Percentiles rank a stretch among this genome's conserved stretches.
Evolutionary conservation across 2,329 filamentous ascomycete species (phyloP).

Genomic region (Chrysoporthe puriensis): DNA sequence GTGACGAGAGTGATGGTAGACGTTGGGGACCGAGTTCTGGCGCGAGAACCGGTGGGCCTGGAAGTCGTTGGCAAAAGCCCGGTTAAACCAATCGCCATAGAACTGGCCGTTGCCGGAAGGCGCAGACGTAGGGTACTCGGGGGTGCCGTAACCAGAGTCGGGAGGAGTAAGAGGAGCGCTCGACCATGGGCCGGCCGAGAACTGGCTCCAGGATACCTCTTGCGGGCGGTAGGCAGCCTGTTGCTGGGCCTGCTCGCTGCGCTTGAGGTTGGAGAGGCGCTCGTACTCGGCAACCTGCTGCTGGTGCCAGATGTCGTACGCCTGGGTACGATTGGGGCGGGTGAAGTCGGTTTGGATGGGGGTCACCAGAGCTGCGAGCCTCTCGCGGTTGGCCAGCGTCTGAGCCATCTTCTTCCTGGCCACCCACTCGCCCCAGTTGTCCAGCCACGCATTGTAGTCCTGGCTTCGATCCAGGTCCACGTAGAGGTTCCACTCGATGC

Average conservation of each 20-base stretch:
- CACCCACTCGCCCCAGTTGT: conserved; percentile 63
- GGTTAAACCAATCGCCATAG: conserved; percentile 58
- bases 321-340: conserved; percentile 40
- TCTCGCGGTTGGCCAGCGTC: conserved; percentile 53
- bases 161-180: conserved; percentile 57
- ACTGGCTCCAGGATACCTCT: conserved; percentile 50
- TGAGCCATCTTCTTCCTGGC: conserved; percentile 58
- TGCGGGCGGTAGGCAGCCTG: conserved; percentile 45
- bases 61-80: conserved; percentile 39
- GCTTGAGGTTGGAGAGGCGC: conserved; percentile 47
- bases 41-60: conserved; percentile 43
- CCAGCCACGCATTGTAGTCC: conserved; percentile 67
- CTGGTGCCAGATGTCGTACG: conserved; percentile 52
- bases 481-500: conserved; percentile 83
- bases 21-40: conserved; percentile 39
- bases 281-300: conserved; percentile 61
- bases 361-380: conserved; percentile 52
- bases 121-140: conserved; percentile 60
- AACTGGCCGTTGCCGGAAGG: conserved; percentile 59
- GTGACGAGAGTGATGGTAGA: conserved; percentile 47
- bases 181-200: conserved; percentile 45
- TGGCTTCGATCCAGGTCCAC: conserved; percentile 80
- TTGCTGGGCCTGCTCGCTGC: conserved; percentile 35
- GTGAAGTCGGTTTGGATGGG: conserved; percentile 49
- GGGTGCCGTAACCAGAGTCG: conserved; percentile 65